Evolutionary conservation across 2,329 filamentous ascomycete species (phyloP).

Genomic region (Penicillium sp.): DNA sequence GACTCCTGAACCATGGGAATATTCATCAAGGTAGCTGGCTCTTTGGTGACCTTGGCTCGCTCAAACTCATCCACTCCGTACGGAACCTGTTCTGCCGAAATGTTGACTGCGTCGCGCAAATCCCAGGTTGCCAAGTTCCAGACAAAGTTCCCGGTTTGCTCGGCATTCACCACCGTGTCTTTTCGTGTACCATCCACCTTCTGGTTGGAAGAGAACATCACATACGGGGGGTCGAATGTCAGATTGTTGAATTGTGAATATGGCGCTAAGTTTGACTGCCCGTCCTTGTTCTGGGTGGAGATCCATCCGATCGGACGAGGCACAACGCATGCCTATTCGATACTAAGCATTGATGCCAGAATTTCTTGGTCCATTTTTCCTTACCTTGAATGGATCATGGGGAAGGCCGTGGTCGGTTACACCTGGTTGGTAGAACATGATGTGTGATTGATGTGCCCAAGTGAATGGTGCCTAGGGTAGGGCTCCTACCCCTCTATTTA

Average conservation of each 20-base stretch:
- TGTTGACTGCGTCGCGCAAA: conserved; percentile 57
- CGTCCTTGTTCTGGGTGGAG: conserved; percentile 52
- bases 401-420: conserved; percentile 54
- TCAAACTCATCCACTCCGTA: conserved; percentile 58
- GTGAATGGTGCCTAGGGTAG: background rate
- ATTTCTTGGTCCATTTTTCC: background rate
- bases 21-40: conserved; percentile 40
- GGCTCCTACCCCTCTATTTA: background rate
- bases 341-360: background rate
- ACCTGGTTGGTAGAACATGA: conserved; percentile 57
- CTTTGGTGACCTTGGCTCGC: conserved; percentile 51
- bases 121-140: conserved; percentile 62
- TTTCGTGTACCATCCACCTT: conserved; percentile 50
- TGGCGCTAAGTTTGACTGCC: conserved; percentile 58
- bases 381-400: conserved; percentile 58
- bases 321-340: conserved; percentile 50
- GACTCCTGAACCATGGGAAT: conserved; percentile 55
- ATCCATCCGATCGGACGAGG: conserved; percentile 66
- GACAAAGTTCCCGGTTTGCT: conserved; percentile 57
- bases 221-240: conserved; percentile 62
- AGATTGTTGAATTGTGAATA: conserved; percentile 65
- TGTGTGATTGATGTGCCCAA: background rate
- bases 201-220: conserved; percentile 64
- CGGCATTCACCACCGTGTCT: conserved; percentile 59
- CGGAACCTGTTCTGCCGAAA: conserved; percentile 52